A percentile compares a stretch with the other conserved stretches of the same genome.
phyloP scores from a whole-genome alignment of 495 filamentous ascomycete species.

The Cryomyces minteri region DNA sequence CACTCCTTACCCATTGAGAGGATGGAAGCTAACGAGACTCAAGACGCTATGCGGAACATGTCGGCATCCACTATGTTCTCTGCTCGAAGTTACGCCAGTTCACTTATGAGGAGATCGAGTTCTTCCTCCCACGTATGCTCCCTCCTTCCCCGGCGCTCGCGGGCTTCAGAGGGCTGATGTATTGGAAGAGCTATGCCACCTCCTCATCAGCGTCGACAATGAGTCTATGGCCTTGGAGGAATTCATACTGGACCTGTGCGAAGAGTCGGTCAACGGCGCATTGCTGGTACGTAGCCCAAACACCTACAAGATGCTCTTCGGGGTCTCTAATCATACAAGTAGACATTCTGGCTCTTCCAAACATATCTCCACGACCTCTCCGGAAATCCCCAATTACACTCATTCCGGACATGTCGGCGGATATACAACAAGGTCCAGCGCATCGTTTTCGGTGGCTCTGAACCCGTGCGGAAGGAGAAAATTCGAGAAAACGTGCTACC shows the following conservation, averaged over 20 bases:
- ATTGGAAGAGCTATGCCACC: slow-evolving; percentile 41
- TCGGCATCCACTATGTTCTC: slow-evolving; percentile 63
- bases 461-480: slow-evolving; percentile 40
- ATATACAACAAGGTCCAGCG: slow-evolving; percentile 68
- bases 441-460: slow-evolving; percentile 53
- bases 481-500: slow-evolving; percentile 60
- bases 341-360: slow-evolving; percentile 76
- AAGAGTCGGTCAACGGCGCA: slow-evolving; percentile 61
- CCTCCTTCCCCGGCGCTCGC: background rate
- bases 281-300: slow-evolving; percentile 36
- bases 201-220: slow-evolving; percentile 61
- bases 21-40: background rate
- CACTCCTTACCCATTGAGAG: slow-evolving; percentile 4
- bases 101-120: slow-evolving; percentile 66
- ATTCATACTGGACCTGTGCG: slow-evolving; percentile 60
- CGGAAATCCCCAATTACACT: slow-evolving; percentile 42
- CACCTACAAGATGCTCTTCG: background rate
- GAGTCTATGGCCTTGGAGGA: slow-evolving; percentile 72
- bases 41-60: slow-evolving; percentile 65
- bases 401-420: slow-evolving; percentile 53
- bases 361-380: slow-evolving; percentile 62
- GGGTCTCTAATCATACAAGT: background rate
- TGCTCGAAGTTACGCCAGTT: slow-evolving; percentile 67
- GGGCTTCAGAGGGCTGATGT: slow-evolving; percentile 3
- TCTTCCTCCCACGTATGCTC: slow-evolving; percentile 48